Evolutionary conservation across 805 yeast species (phyloP).

Genomic region (Saccharomycopsis sp.): DNA sequence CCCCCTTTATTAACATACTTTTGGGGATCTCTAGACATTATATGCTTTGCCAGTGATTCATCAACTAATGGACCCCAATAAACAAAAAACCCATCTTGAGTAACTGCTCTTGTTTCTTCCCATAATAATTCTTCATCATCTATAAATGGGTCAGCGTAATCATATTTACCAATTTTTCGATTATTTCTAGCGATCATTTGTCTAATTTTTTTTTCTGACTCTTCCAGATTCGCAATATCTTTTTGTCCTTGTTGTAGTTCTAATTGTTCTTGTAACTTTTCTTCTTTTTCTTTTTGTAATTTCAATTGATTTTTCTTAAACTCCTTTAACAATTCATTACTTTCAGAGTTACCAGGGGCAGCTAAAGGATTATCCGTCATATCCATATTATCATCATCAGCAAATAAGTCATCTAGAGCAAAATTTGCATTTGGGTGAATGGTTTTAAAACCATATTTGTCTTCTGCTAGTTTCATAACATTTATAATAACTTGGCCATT

Average conservation of each 20-base stretch:
- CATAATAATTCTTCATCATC: constrained; percentile 87
- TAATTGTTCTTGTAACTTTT: constrained; percentile 21
- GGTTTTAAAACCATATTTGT: constrained; percentile 70
- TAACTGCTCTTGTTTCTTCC: constrained; percentile 89
- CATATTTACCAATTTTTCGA: constrained; percentile 83
- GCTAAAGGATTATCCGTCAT: constrained; percentile 1
- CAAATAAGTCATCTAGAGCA: constrained; percentile 36
- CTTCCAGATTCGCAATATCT: constrained; percentile 19
- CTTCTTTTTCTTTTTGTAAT: constrained; percentile 31
- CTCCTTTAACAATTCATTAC: constrained; percentile 16
- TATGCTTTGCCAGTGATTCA: constrained; percentile 26
- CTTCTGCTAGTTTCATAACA: constrained; percentile 65
- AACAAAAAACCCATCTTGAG: constrained; percentile 92
- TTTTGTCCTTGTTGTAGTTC: constrained; percentile 20
- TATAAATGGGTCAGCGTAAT: constrained; percentile 86
- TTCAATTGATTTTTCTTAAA: constrained; percentile 22
- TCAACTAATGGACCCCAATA: constrained; percentile 86
- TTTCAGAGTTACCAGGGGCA: constrained; percentile 1
- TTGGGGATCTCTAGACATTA: background rate
- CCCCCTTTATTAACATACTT: constrained; percentile 6
- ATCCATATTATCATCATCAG: constrained; percentile 34
- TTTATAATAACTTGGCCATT: constrained; percentile 50
- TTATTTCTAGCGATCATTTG: constrained; percentile 33
- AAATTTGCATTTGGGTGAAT: constrained; percentile 59
- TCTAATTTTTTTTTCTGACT: constrained; percentile 35